These are phyloP conservation scores for Vigna radiata DNA, from an alignment of 306 rosid genomes.

Conservation along the genomic window DNA sequence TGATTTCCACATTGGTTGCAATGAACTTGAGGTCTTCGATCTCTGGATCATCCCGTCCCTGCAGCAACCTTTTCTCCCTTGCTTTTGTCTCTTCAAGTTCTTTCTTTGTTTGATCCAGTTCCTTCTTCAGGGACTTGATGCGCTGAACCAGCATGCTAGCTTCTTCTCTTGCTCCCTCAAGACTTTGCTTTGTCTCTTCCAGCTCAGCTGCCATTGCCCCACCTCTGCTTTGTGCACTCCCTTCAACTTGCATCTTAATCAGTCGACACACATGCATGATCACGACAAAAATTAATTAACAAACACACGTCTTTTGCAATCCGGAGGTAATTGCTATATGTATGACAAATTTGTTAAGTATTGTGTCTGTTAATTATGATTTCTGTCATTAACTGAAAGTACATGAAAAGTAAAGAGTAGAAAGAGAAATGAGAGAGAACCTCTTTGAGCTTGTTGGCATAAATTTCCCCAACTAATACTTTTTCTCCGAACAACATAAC, in stretches of 20 bases:
- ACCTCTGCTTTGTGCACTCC: slow-evolving; percentile 47
- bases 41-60: slow-evolving; percentile 55
- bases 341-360: not conserved
- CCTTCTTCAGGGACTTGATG: slow-evolving; percentile 66
- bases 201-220: slow-evolving; percentile 63
- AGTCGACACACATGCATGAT: slow-evolving; percentile 12
- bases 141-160: slow-evolving; percentile 51
- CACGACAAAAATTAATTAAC: not conserved
- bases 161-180: slow-evolving; percentile 76
- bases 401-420: not conserved
- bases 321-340: not conserved
- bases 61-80: slow-evolving; percentile 49
- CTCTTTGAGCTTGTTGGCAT: slow-evolving; percentile 79
- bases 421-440: slow-evolving; percentile 41
- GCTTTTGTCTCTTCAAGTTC: slow-evolving; percentile 67
- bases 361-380: not conserved
- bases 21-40: slow-evolving; percentile 71
- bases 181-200: slow-evolving; percentile 65
- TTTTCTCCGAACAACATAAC: slow-evolving; percentile 84
- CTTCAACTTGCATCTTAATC: slow-evolving; percentile 57
- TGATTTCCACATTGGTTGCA: slow-evolving; percentile 50
- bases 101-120: slow-evolving; percentile 68
- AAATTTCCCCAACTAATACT: slow-evolving; percentile 83
- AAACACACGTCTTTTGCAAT: not conserved
- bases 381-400: not conserved